Conservation (phyloP, 2,329 filamentous ascomycete genomes). For the Byssochlamys sp. region DNA sequence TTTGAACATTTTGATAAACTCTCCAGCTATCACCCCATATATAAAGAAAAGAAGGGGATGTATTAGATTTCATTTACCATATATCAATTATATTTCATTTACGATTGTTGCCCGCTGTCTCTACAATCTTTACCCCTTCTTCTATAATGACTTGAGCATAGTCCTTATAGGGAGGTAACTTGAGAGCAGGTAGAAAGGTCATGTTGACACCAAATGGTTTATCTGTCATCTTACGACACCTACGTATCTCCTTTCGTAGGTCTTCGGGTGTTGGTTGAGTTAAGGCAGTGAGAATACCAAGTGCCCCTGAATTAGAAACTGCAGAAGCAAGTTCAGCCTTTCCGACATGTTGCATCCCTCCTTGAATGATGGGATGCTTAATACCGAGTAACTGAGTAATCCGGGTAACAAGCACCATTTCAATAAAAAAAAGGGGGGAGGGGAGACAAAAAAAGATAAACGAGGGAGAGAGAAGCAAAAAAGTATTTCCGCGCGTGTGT, state of each 20-base stretch:
- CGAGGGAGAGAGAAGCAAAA: no score
- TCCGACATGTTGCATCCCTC: conserved; percentile 49
- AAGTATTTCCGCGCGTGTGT: no score
- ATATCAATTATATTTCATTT: no score
- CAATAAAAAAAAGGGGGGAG: no score
- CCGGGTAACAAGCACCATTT: no score
- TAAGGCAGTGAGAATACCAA: conserved; percentile 49
- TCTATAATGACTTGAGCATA: conserved; percentile 90
- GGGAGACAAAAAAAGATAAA: no score
- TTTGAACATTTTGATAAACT: no score
- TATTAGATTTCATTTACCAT: no score
- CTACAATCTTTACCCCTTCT: conserved; percentile 81
- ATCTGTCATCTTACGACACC: conserved; percentile 61
- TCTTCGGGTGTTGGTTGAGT: conserved; percentile 88
- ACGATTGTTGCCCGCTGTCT: no score
- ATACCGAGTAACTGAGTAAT: no score
- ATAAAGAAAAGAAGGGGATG: no score
- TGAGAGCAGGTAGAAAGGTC: conserved; percentile 79
- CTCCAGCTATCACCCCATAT: no score
- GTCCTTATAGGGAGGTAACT: conserved; percentile 81
- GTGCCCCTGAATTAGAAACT: conserved; percentile 45
- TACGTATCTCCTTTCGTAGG: conserved; percentile 84
- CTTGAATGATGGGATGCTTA: conserved; percentile 42
- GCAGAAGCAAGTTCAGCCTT: conserved; percentile 44
- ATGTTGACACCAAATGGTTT: conserved; percentile 80